Conservation (phyloP, 2,329 filamentous ascomycete genomes). For the Blastomyces parvus region DNA sequence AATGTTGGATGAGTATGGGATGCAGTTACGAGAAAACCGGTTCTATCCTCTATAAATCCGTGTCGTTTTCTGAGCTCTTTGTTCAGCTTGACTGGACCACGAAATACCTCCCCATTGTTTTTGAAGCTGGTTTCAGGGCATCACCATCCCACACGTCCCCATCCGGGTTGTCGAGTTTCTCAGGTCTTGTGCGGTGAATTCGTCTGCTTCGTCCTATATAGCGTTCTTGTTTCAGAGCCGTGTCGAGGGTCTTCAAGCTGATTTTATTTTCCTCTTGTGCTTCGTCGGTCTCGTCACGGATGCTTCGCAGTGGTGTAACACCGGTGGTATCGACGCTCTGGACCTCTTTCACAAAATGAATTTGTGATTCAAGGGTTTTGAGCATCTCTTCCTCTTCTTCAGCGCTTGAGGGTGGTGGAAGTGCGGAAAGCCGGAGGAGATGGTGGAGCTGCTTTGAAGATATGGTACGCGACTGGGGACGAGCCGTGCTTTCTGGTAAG, state of each 20-base stretch:
- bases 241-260: slow-evolving; percentile 29
- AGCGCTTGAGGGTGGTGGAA: slow-evolving; percentile 57
- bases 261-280: slow-evolving; percentile 33
- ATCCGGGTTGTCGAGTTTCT: slow-evolving; percentile 29
- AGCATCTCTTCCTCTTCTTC: slow-evolving; percentile 63
- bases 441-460: slow-evolving; percentile 64
- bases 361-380: slow-evolving; percentile 64
- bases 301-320: slow-evolving; percentile 63
- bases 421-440: slow-evolving; percentile 77
- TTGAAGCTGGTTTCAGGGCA: slow-evolving; percentile 55
- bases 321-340: slow-evolving; percentile 66
- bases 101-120: slow-evolving; percentile 63
- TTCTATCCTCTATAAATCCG: not conserved
- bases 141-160: slow-evolving; percentile 57
- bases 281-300: slow-evolving; percentile 59
- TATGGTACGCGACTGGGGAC: slow-evolving; percentile 36
- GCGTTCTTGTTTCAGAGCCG: slow-evolving; percentile 32
- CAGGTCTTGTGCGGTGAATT: slow-evolving; percentile 35
- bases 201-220: slow-evolving; percentile 36
- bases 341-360: slow-evolving; percentile 82
- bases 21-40: not conserved
- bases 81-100: slow-evolving; percentile 50
- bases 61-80: not conserved
- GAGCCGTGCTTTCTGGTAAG: slow-evolving; percentile 41
- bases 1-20: not conserved